Evolutionary conservation across 768 basidiomycete genomes (phyloP).

Genomic region (Tricholoma matsutake): DNA sequence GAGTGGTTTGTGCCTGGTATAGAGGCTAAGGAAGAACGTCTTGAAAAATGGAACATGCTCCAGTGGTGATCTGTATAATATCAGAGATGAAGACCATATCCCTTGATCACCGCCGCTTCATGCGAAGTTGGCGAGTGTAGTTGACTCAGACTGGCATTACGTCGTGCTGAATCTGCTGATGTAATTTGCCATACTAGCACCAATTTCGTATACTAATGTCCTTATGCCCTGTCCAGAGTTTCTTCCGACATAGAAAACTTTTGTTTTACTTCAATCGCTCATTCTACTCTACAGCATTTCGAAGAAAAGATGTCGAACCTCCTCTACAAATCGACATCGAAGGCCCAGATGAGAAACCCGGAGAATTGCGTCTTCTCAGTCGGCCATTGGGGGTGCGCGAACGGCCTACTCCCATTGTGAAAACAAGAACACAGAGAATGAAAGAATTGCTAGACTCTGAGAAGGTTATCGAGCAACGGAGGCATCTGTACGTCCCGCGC

Average conservation of each 20-base stretch:
- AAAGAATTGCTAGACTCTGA: slow-evolving; percentile 74
- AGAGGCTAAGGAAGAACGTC: slow-evolving; percentile 2
- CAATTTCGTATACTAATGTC: slow-evolving; percentile 11
- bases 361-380: slow-evolving; percentile 38
- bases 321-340: slow-evolving; percentile 12
- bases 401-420: slow-evolving; percentile 56
- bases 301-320: slow-evolving; percentile 1
- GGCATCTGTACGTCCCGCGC: slow-evolving; percentile 47
- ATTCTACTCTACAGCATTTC: slow-evolving; percentile 13
- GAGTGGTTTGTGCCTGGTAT: not conserved
- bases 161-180: too few relatives aligned
- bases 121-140: not conserved
- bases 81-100: slow-evolving; percentile 10
- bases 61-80: not conserved
- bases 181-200: too few relatives aligned
- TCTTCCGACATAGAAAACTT: slow-evolving; percentile 8
- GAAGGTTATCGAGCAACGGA: slow-evolving; percentile 64
- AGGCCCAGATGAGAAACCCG: slow-evolving; percentile 15
- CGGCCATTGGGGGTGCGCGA: slow-evolving; percentile 77
- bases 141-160: too few relatives aligned
- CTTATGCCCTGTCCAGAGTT: slow-evolving; percentile 14
- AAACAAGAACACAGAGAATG: slow-evolving; percentile 57
- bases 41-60: slow-evolving; percentile 6
- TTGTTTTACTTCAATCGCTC: slow-evolving; percentile 10
- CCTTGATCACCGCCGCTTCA: not conserved